Evolutionary conservation across 2,329 filamentous ascomycete genomes (phyloP).

Genomic region (Nigrograna mackinnonii): DNA sequence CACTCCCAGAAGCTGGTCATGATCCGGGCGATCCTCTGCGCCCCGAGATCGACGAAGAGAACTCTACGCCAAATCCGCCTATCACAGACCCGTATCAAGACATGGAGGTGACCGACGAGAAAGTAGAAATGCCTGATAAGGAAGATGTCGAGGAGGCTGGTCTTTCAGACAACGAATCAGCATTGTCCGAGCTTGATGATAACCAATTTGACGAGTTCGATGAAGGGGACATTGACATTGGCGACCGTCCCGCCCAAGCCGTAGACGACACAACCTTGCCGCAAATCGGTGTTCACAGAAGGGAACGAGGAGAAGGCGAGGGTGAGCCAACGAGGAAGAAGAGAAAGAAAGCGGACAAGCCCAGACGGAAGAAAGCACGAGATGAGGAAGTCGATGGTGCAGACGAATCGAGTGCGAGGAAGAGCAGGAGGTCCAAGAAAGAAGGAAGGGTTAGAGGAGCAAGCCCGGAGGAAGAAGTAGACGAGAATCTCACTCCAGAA

Average conservation of each 20-base stretch:
- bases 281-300: slow-evolving; percentile 65
- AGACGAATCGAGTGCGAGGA: slow-evolving; percentile 58
- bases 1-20: slow-evolving; percentile 50
- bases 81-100: slow-evolving; percentile 48
- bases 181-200: slow-evolving; percentile 67
- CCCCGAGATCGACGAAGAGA: slow-evolving; percentile 54
- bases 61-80: slow-evolving; percentile 48
- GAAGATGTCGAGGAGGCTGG: slow-evolving; percentile 44
- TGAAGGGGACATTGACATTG: slow-evolving; percentile 62
- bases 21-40: slow-evolving; percentile 50
- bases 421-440: slow-evolving; percentile 52
- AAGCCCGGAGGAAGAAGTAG: slow-evolving; percentile 65
- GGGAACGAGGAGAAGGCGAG: slow-evolving; percentile 65
- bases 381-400: slow-evolving; percentile 51
- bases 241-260: slow-evolving; percentile 60
- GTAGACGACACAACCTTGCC: slow-evolving; percentile 66
- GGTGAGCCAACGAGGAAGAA: slow-evolving; percentile 71
- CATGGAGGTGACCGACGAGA: slow-evolving; percentile 47
- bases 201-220: slow-evolving; percentile 69
- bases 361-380: slow-evolving; percentile 54
- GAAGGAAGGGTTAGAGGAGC: slow-evolving; percentile 38
- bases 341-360: slow-evolving; percentile 61
- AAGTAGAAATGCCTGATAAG: slow-evolving; percentile 38
- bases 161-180: slow-evolving; percentile 63
- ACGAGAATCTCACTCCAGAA: slow-evolving; percentile 80